Percentiles rank a stretch among this genome's conserved stretches.
Conservation (phyloP, 2,329 filamentous ascomycete genomes). For the Colletotrichum zoysiae region DNA sequence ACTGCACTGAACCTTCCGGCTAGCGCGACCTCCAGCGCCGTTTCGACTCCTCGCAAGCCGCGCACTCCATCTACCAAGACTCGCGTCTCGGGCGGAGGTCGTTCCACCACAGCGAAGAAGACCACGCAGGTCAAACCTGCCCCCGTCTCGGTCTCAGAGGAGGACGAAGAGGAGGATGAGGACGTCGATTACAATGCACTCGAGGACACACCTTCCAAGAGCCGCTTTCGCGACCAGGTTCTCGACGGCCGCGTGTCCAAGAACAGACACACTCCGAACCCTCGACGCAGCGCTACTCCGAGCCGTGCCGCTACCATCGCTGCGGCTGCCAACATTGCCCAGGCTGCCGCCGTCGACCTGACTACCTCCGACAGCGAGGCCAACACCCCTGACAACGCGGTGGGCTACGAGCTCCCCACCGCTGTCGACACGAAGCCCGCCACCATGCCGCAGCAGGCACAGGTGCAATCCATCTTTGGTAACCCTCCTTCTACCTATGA, state of each 20-base stretch:
- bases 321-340: conserved; percentile 35
- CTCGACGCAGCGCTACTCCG: conserved; percentile 32
- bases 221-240: conserved; percentile 31
- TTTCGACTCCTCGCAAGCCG: conserved; percentile 46
- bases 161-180: conserved; percentile 46
- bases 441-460: conserved; percentile 7
- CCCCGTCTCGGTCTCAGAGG: conserved; percentile 45
- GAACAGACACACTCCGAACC: conserved; percentile 13
- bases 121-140: conserved; percentile 43
- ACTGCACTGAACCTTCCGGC: conserved; percentile 50
- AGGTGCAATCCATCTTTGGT: not conserved
- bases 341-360: conserved; percentile 40
- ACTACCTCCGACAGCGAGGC: conserved; percentile 42
- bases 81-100: conserved; percentile 35
- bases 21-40: conserved; percentile 44
- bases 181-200: conserved; percentile 49
- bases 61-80: conserved; percentile 41
- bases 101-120: conserved; percentile 37
- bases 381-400: conserved; percentile 38
- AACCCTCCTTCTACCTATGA: not conserved
- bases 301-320: conserved; percentile 42
- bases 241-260: conserved; percentile 35
- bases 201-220: conserved; percentile 55
- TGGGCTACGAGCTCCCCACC: conserved; percentile 23
- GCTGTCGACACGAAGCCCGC: conserved; percentile 26